Conservation (phyloP, 129 eudicot genomes). For the Tagetes erecta region DNA sequence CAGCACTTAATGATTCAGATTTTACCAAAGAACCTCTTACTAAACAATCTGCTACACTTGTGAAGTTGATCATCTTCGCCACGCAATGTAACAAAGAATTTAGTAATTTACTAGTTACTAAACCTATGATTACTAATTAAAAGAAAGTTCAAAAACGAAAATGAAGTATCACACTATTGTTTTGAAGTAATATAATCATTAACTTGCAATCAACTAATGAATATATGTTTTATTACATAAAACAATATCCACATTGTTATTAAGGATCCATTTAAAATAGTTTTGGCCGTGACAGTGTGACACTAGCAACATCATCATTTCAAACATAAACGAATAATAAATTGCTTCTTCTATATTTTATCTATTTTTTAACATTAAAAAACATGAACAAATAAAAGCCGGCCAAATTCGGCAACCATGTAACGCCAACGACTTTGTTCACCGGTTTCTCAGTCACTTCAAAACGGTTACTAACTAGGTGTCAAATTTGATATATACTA, state of each 20-base stretch:
- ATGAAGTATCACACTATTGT: not conserved
- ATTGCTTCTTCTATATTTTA: not conserved
- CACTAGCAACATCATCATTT: not conserved
- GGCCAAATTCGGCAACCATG: slow-evolving; percentile 39
- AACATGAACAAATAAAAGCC: slow-evolving; percentile 21
- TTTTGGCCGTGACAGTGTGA: slow-evolving; percentile 23
- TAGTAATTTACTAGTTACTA: no score
- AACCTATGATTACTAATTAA: no score
- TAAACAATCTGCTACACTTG: no score
- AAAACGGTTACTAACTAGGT: slow-evolving; percentile 8
- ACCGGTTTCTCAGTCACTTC: slow-evolving; percentile 23
- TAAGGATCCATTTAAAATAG: slow-evolving; percentile 4
- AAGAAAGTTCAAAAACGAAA: no score
- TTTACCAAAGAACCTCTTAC: no score
- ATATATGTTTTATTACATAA: not conserved
- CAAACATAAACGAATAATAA: slow-evolving; percentile 6
- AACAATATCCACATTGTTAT: not conserved
- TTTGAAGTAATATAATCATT: not conserved
- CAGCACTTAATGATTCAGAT: no score
- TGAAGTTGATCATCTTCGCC: no score
- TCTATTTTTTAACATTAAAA: slow-evolving; percentile 13
- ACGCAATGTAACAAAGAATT: no score
- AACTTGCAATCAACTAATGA: not conserved
- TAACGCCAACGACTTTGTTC: slow-evolving; percentile 35
- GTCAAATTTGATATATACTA: slow-evolving; percentile 7